Base-by-base conservation (phyloP, 2,329 filamentous ascomycete genomes). In the Parastagonospora avenae region DNA sequence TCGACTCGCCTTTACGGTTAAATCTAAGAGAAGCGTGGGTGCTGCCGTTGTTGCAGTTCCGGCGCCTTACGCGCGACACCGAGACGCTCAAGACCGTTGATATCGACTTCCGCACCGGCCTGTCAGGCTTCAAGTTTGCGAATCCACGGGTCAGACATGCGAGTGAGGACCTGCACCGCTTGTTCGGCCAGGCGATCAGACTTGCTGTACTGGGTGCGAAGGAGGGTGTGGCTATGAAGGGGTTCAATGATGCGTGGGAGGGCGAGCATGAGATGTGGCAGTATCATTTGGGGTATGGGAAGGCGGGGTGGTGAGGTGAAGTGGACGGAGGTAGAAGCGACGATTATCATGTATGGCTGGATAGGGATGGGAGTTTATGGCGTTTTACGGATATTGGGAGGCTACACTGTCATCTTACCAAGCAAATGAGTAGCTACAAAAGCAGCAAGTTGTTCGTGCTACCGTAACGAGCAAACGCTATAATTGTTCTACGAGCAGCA, bases 1-100 rank as follows among this genome's bases (percentile, higher is more conserved):
- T 51, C n/a, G 55, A 59, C 7, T n/a, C 11, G 5, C 50, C 54
- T 7, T 53, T 65, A 7, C 54, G 51, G 16, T 60, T 72, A 36
- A 59, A 55, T 32, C 49, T 71, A 8, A 51, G 54, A 10, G 51
- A 68, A 49, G 31, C 47, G 8, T 72, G 62, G 57, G 43, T 74
- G 8, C 19, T 43, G 31, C 71, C 71, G 10, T 37, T 74, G 3
- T 44, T 65, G 9, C 59, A 66, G 12, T 72, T 74, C 39, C 64
- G 67, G 5, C 57, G 60, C 1, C 36, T 63, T 15, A 43, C 59
- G 6, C 19, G 24, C 12, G 8, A 27, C 3, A 24, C 15, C 15
- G 29, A 4, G 1, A 16, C n/a, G 8, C 43, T 61, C 6, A 31
- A 46, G 12, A 33, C n/a, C 16, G 59, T 66, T 46, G 53, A 55